Evolutionary conservation across 345 rosid species (phyloP), one percentile per base, ranked within the genome.

Genomic region (Heritiera fomes): DNA sequence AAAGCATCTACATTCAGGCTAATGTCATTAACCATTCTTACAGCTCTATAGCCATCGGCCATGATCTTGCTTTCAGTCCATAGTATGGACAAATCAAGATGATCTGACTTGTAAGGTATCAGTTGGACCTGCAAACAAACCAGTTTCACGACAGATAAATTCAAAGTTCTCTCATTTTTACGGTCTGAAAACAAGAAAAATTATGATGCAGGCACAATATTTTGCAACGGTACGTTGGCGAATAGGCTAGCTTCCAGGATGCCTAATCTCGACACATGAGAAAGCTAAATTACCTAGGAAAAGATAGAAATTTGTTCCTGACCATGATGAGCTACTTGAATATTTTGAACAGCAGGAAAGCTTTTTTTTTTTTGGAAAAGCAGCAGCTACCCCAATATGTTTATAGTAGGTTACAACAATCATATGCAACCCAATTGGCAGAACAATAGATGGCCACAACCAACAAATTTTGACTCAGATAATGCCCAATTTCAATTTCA

Each of bases 21-120:
- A 67, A 83, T 81, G 78, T 93, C 90, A 82, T 89, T 91, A 18
- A 93, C 83, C 98, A 93, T 91, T 81, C 98, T 88, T 64, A 93
- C 40, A 11, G 90, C 64, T 80, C 89, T 79, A 77, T 83, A 85
- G 1, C 86, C 88, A 0, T 81, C 86, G 0, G 80, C 78, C 34
- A 81, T 8, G 46, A 86, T 90, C 81, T 72, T 88, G 91, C 98
- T 81, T 82, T 82, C 79, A 0, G 91, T 87, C 98, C 98, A 93
- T 30, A 91, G 87, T 32, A 95, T 47, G 71, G 98, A 90, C 80
- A 78, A 74, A n/a, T 95, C 97, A 14, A 89, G 86, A 45, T 28
- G 82, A 84, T 93, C 89, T 32, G 93, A 80, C 67, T 83, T 91
- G 76, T 89, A 93, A 8, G 87, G 84, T 59, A 73, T 64, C 81